These are phyloP conservation scores for Diplodia intermedia DNA, from an alignment of 2,329 filamentous ascomycete species.

Conservation along the genomic window DNA sequence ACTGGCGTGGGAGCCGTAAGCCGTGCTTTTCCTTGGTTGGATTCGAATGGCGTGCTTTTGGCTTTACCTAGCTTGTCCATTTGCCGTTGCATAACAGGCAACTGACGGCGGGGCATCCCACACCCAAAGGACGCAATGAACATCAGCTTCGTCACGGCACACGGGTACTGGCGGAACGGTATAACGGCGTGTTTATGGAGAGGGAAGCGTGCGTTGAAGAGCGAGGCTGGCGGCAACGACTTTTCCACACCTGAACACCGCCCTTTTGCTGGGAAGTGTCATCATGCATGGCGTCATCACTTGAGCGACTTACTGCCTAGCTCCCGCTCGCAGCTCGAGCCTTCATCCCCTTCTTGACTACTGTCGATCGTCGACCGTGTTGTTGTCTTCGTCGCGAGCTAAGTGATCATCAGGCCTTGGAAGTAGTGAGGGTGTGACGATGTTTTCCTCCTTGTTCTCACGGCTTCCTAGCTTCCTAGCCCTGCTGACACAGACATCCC, in stretches of 20 bases:
- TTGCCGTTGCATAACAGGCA: slow-evolving; percentile 15
- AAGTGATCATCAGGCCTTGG: not conserved
- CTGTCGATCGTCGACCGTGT: not conserved
- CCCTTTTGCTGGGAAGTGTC: slow-evolving; percentile 1
- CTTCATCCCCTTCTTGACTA: not conserved
- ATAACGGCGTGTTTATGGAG: not conserved
- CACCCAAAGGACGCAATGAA: not conserved
- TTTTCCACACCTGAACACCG: slow-evolving; percentile 20
- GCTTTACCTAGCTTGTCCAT: slow-evolving; percentile 25
- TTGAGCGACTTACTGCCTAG: slow-evolving; percentile 6
- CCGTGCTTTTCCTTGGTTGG: slow-evolving; percentile 17
- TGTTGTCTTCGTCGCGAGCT: not conserved
- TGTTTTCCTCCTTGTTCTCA: not conserved
- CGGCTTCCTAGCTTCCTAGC: not conserved
- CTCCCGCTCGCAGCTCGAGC: not conserved
- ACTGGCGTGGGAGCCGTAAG: slow-evolving; percentile 5
- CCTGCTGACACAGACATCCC: not conserved
- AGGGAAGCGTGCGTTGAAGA: not conserved
- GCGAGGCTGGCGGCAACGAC: slow-evolving; percentile 17
- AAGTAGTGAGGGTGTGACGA: no score
- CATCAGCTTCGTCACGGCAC: not conserved
- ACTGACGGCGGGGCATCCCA: not conserved
- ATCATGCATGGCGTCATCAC: slow-evolving; percentile 25
- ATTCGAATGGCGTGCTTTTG: slow-evolving; percentile 24
- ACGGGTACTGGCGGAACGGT: slow-evolving; percentile 11